phyloP scores from a whole-genome alignment of 2,329 filamentous ascomycete species.

The Ceratocystiopsis minuta region DNA sequence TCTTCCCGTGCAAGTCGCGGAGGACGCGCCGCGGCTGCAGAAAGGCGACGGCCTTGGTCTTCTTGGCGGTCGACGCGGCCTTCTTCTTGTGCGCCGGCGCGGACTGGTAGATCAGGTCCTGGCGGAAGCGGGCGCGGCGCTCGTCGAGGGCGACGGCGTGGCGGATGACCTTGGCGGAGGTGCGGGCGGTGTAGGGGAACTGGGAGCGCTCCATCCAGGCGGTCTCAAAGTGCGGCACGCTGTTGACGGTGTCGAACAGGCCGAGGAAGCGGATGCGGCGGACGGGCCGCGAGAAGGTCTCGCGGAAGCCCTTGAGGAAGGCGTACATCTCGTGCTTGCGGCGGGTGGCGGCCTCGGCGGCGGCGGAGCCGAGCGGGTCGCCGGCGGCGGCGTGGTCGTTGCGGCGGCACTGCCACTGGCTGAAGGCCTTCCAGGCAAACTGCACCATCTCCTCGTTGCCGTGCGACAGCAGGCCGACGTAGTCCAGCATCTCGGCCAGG shows the following conservation, averaged over 20 bases:
- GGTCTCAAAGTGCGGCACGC: constrained; percentile 58
- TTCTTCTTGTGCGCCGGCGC: constrained; percentile 7
- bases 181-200: constrained; percentile 49
- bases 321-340: constrained; percentile 43
- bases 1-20: constrained; percentile 18
- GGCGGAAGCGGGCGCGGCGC: constrained; percentile 51
- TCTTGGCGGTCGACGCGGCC: not conserved
- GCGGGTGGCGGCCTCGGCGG: constrained; percentile 14
- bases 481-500: constrained; percentile 69
- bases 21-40: constrained; percentile 9
- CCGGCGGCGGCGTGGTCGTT: constrained; percentile 14
- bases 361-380: constrained; percentile 19
- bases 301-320: constrained; percentile 64
- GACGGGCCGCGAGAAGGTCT: constrained; percentile 64
- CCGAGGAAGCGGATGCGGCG: constrained; percentile 59
- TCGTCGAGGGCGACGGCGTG: constrained; percentile 58
- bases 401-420: constrained; percentile 49
- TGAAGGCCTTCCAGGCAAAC: constrained; percentile 72
- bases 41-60: no score
- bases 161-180: constrained; percentile 41
- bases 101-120: constrained; percentile 46
- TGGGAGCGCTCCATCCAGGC: constrained; percentile 63
- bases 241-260: constrained; percentile 69
- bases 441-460: constrained; percentile 74
- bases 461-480: constrained; percentile 59